Evolutionary conservation across 495 filamentous ascomycete genomes (phyloP), one percentile per base, ranked within the genome.

Genomic region (Collariella sp.): DNA sequence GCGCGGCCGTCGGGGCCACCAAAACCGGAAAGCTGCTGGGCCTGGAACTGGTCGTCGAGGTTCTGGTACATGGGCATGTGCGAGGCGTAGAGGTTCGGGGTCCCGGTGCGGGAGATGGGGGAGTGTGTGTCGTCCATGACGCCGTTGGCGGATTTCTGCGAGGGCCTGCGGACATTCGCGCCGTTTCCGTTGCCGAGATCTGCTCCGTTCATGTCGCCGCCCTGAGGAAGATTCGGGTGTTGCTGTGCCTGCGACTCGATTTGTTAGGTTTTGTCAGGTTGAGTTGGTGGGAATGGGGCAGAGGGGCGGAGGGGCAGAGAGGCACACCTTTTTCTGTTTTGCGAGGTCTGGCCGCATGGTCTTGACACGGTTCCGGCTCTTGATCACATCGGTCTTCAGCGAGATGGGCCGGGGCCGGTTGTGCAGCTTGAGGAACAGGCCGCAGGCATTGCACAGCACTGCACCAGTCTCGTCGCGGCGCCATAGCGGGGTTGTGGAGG

Each of bases 391-490:
- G 41, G 94, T 99, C 75, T 99, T 99, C 60, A 99, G 80, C 59
- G 85, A 91, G 70, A 95, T 95, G 63, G 94, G 94, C 48, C 93
- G 84, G 57, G 94, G 83, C 19, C 89, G 83, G 56, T 89, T 88
- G 61, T 99, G 93, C 56, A 99, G 83, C 76, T 99, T 99, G 58
- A 98, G 77, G 72, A 96, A 98, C 38, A 98, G 73, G 46, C 93
- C 93, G 71, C 93, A 98, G 54, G 93, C 93, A 72, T 99, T 99
- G 82, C 93, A 99, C 39, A 99, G 87, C n/a, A 99, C 91, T 2
- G 89, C 88, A 55, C 93, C 93, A 51, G 83, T 79, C 75, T 99
- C 93, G 77, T 99, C 93, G 66, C 93, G 82, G 66, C 93, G 86
- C 93, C 93, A 99, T 60, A 99, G 76, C 43, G 93, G 93, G 35